These are phyloP conservation scores for Crotalaria pallida DNA, from an alignment of 306 rosid species.

Conservation along the genomic window DNA sequence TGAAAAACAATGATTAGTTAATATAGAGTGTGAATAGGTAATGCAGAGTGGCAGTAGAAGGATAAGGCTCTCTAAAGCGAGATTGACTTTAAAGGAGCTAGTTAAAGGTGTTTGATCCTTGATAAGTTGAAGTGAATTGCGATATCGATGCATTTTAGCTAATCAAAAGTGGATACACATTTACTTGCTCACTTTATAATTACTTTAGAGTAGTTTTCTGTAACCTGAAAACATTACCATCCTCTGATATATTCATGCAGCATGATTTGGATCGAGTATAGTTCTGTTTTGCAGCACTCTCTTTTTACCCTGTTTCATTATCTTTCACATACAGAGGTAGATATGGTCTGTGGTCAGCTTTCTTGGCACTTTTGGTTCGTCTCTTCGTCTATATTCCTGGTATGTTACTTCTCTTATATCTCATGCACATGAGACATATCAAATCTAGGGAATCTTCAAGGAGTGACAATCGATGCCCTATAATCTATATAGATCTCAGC, in stretches of 20 bases:
- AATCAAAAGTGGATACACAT: too few species aligned
- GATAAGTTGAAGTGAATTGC: too few species aligned
- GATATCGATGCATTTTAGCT: too few species aligned
- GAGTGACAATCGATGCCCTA: not conserved
- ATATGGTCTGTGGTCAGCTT: conserved; percentile 82
- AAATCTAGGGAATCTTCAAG: conserved; percentile 4
- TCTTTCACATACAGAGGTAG: conserved; percentile 59
- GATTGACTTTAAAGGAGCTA: too few species aligned
- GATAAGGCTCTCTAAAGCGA: too few species aligned
- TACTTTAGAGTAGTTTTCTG: too few species aligned
- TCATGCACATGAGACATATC: not conserved
- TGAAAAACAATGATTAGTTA: too few species aligned
- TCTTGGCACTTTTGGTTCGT: conserved; percentile 77
- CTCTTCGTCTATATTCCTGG: conserved; percentile 63
- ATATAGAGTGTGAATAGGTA: too few species aligned
- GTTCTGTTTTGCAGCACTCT: not conserved
- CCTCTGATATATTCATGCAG: not conserved
- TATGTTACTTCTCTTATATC: conserved; percentile 13
- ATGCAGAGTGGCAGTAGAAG: too few species aligned
- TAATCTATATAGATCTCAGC: not conserved
- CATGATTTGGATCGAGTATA: not conserved
- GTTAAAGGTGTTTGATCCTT: too few species aligned
- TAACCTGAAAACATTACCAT: too few species aligned
- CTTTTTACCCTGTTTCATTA: not conserved
- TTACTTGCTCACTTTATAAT: too few species aligned